Conservation (phyloP, 768 basidiomycete genomes). For the Ramaria sp. region DNA sequence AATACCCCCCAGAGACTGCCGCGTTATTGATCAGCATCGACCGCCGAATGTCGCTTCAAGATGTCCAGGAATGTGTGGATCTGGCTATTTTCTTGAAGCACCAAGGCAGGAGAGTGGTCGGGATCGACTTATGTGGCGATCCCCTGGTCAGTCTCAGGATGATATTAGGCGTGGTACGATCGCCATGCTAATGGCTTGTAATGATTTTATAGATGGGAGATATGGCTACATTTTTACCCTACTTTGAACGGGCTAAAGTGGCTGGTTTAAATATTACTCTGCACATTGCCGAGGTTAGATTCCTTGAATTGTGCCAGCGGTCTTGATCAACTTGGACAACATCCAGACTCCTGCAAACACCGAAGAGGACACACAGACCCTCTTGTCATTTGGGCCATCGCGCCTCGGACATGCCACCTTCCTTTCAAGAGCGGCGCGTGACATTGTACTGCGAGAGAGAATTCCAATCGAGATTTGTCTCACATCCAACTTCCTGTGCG, state of each 20-base stretch:
- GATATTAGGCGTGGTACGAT: neutral
- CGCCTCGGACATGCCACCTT: slow-evolving; percentile 79
- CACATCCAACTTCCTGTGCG: slow-evolving; percentile 66
- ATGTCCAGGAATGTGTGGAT: slow-evolving; percentile 44
- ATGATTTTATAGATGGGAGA: slow-evolving; percentile 35
- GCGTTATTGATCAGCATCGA: slow-evolving; percentile 72
- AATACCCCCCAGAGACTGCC: slow-evolving; percentile 38
- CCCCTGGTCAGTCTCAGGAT: slow-evolving; percentile 29
- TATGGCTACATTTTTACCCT: slow-evolving; percentile 36
- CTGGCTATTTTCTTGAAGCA: slow-evolving; percentile 44
- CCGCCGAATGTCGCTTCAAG: slow-evolving; percentile 45
- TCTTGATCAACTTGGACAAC: neutral
- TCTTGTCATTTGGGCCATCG: slow-evolving; percentile 54
- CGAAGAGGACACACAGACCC: slow-evolving; percentile 43
- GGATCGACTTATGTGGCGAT: slow-evolving; percentile 75
- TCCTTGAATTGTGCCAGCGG: neutral
- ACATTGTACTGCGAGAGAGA: slow-evolving; percentile 42
- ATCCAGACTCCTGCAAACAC: slow-evolving; percentile 37
- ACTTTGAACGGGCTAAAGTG: slow-evolving; percentile 43
- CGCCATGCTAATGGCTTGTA: neutral
- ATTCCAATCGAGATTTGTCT: slow-evolving; percentile 73
- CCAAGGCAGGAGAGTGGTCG: slow-evolving; percentile 56
- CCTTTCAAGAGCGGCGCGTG: slow-evolving; percentile 48
- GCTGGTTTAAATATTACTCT: slow-evolving; percentile 65
- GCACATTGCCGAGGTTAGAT: slow-evolving; percentile 72